These are phyloP conservation scores for Brassica incana DNA, from an alignment of 345 rosid species.

Conservation along the genomic window DNA sequence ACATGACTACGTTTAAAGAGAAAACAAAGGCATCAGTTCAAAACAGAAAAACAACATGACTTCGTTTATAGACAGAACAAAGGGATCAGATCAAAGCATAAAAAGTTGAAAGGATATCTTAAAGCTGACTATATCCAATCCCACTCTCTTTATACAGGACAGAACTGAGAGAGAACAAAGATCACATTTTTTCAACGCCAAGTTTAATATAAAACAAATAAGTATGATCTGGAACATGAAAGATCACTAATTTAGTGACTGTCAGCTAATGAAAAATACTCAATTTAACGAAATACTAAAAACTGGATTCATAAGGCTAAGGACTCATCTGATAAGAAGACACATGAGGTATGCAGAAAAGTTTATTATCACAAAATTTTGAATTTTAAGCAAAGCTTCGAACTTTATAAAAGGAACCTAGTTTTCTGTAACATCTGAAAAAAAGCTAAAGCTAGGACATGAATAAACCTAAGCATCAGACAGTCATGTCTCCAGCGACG, in stretches of 20 bases:
- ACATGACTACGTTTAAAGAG: not conserved
- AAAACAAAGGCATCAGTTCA: too few relatives aligned
- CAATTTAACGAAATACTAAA: slow-evolving; percentile 22
- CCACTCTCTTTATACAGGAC: slow-evolving; percentile 75
- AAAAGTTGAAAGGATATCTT: slow-evolving; percentile 59
- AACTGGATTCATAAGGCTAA: slow-evolving; percentile 25
- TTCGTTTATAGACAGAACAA: not conserved
- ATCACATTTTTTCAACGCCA: not conserved
- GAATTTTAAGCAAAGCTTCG: not conserved
- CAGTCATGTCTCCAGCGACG: not conserved
- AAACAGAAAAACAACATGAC: not conserved
- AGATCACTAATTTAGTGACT: slow-evolving; percentile 28
- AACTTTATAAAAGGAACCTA: not conserved
- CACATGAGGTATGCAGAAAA: slow-evolving; percentile 24
- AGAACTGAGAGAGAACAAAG: slow-evolving; percentile 46
- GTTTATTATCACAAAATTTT: slow-evolving; percentile 22
- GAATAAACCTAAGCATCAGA: not conserved
- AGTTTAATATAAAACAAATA: not conserved
- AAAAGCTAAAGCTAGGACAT: not conserved
- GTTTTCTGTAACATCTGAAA: not conserved
- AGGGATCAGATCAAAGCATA: not conserved
- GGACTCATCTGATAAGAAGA: slow-evolving; percentile 36
- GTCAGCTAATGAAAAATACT: slow-evolving; percentile 9
- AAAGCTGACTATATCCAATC: slow-evolving; percentile 64
- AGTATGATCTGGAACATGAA: slow-evolving; percentile 14